Conservation (phyloP, 495 filamentous ascomycete species). For the Penicillium antarcticum region DNA sequence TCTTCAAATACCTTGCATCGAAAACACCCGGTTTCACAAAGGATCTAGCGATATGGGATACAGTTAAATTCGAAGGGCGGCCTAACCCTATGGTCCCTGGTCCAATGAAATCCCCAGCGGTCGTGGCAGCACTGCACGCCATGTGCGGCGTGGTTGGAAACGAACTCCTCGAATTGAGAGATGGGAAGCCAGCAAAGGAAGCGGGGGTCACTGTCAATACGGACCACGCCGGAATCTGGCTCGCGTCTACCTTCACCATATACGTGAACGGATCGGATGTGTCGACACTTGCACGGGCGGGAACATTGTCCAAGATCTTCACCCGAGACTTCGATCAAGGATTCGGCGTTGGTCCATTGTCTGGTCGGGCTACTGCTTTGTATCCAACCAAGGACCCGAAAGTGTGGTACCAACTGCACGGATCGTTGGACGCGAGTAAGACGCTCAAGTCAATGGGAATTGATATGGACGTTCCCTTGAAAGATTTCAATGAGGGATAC, state of each 20-base stretch:
- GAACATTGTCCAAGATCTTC: slow-evolving; percentile 12
- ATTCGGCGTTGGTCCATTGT: slow-evolving; percentile 16
- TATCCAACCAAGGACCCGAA: slow-evolving; percentile 23
- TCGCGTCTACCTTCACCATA: slow-evolving; percentile 16
- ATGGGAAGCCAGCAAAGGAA: slow-evolving; percentile 3
- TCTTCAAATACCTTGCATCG: slow-evolving; percentile 18
- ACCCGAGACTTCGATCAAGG: slow-evolving; percentile 21
- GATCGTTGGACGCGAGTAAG: slow-evolving; percentile 23
- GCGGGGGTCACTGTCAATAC: slow-evolving; percentile 15
- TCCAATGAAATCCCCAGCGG: slow-evolving; percentile 22
- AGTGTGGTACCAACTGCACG: slow-evolving; percentile 35
- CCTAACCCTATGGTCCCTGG: slow-evolving; percentile 22
- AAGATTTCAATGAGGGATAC: slow-evolving; percentile 10
- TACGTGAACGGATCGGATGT: slow-evolving; percentile 18
- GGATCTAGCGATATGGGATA: slow-evolving; percentile 15
- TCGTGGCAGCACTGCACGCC: slow-evolving; percentile 23
- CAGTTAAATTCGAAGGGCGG: slow-evolving; percentile 20
- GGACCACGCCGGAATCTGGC: slow-evolving; percentile 25
- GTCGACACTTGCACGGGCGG: slow-evolving; percentile 4
- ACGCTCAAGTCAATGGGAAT: slow-evolving; percentile 24
- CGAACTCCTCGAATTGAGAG: slow-evolving; percentile 19
- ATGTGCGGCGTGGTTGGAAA: slow-evolving; percentile 25
- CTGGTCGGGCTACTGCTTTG: slow-evolving; percentile 22
- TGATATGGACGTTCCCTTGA: slow-evolving; percentile 12
- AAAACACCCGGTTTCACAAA: slow-evolving; percentile 20